A percentile compares a stretch with the other conserved stretches of the same genome.
Conservation (phyloP, 2,329 filamentous ascomycete species). For the Aspergillus calidoustus region DNA sequence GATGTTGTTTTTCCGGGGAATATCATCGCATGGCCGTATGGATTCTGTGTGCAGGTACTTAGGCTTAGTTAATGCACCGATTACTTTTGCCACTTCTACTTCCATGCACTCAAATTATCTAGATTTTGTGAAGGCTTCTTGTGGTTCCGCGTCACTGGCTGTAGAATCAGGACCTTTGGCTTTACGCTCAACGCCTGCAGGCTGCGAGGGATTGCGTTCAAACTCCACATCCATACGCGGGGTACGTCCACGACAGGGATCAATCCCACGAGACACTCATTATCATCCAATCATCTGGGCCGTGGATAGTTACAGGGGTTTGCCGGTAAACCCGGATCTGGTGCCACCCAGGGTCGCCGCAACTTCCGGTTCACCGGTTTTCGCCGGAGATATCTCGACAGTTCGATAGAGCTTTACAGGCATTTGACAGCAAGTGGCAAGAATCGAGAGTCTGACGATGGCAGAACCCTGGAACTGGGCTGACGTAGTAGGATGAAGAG, state of each 20-base stretch:
- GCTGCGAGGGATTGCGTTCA: neutral
- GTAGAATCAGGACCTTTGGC: too few species aligned
- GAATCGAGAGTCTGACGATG: neutral
- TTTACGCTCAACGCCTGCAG: neutral
- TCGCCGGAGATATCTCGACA: neutral
- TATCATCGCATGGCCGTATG: neutral
- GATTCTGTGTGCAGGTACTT: too few species aligned
- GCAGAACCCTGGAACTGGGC: neutral
- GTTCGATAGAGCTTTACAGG: neutral
- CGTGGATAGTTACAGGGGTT: neutral
- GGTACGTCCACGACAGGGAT: neutral
- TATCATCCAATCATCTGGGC: neutral
- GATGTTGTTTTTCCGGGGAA: neutral
- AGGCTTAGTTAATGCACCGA: too few species aligned
- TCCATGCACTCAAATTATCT: too few species aligned
- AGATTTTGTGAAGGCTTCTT: too few species aligned
- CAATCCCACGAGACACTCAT: neutral
- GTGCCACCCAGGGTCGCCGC: neutral
- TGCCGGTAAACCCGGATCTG: neutral
- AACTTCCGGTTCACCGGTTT: neutral
- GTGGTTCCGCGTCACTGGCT: too few species aligned
- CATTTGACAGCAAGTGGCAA: neutral
- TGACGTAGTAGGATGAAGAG: neutral
- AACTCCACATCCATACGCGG: neutral
- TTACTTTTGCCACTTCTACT: too few species aligned